Base-by-base conservation (phyloP, 169 alveolate genomes). In the Eimeria maxima region DNA sequence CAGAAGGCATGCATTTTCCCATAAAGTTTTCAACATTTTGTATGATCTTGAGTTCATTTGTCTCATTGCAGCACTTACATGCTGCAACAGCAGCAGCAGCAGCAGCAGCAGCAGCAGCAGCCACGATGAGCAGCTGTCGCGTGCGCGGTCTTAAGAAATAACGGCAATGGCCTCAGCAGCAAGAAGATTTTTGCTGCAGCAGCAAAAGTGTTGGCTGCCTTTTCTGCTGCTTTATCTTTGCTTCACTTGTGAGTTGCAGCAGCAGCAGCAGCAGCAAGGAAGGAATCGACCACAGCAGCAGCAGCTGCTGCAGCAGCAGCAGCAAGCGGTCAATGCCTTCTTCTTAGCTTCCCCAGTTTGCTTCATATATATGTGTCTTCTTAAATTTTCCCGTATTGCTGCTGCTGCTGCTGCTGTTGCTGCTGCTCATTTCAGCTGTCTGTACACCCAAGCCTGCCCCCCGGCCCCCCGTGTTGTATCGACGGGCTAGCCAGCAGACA, bases 141-240 rank as follows among this genome's bases (percentile, higher is more conserved):
- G 84, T 50, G 27, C 33, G 53, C 84, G 10, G 84, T 74, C 45
- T 3, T 50, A 1, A 8, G 45, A n/a, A 42, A 10, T 29, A 16
- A 27, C n/a, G 53, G 84, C 84, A 74, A 74, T 74, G 84, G 84
- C 84, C 84, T 74, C 84, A 74, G 84, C 84, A 74, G 84, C 84
- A 29, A 74, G 10, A 29, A 74, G 84, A 20, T 45, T 45, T 10
- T 42, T 74, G 84, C 84, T 74, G 84, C 84, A 27, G 84, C 57
- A 27, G 50, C 84, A 42, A 44, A 29, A 74, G 84, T 18, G 53
- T 27, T 44, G n/a, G 22, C 33, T 74, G 53, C 84, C 84, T 24
- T 74, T 74, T 22, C 42, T 74, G 84, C 50, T 74, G 45, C 24
- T 74, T 74, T 14, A 3, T 18, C 42, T 74, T 16, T 74, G 84